phyloP scores from a whole-genome alignment of 805 yeast species.

The Spathaspora girioi region DNA sequence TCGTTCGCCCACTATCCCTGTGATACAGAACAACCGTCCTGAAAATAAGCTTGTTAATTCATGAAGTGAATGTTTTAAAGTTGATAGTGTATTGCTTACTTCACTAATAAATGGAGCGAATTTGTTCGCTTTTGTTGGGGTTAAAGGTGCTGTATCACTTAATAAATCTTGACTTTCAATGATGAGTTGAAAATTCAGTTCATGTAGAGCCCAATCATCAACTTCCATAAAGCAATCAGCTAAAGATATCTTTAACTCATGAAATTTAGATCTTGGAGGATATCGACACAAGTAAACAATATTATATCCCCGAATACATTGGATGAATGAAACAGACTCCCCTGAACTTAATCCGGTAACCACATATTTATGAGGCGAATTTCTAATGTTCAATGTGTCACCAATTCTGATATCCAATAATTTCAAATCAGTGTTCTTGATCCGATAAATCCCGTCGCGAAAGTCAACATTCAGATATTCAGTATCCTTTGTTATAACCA shows the following conservation, averaged over 20 bases:
- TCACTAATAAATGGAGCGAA: background rate
- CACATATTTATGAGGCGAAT: constrained; percentile 24
- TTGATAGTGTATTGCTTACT: background rate
- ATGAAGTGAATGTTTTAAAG: background rate
- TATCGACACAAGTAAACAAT: constrained; percentile 34
- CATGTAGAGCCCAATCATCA: constrained; percentile 36
- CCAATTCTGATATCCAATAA: constrained; percentile 57
- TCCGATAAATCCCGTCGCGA: constrained; percentile 32
- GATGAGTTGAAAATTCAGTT: constrained; percentile 24
- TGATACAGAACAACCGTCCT: constrained; percentile 31
- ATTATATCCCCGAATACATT: constrained; percentile 63
- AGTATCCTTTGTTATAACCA: constrained; percentile 22
- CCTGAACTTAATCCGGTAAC: constrained; percentile 43
- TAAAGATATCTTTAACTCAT: constrained; percentile 21
- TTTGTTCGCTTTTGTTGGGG: constrained; percentile 3
- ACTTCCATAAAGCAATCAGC: constrained; percentile 36
- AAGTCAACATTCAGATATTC: constrained; percentile 35
- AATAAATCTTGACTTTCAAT: constrained; percentile 18
- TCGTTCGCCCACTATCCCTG: constrained; percentile 31
- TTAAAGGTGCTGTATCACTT: constrained; percentile 7
- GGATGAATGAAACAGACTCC: constrained; percentile 24
- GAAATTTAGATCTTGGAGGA: constrained; percentile 10
- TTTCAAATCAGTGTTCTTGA: constrained; percentile 35
- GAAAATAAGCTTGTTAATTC: constrained; percentile 11
- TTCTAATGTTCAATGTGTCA: constrained; percentile 42